Base-by-base conservation (phyloP, 116 monocot genomes). In the Phalaenopsis hybrid region DNA sequence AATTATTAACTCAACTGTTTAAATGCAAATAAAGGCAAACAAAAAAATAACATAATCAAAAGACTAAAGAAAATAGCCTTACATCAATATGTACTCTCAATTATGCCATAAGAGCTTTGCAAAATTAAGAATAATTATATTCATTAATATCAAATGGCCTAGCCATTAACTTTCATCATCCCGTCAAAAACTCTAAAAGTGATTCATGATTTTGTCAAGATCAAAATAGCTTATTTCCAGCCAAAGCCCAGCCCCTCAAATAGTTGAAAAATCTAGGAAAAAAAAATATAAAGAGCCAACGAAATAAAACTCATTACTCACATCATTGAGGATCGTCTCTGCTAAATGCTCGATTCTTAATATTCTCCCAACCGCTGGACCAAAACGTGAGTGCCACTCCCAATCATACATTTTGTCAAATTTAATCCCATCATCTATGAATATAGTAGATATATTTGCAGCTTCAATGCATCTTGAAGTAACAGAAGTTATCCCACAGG, bases 361-460 rank as follows among this genome's bases (percentile, higher is more conserved):
- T 77, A 99, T 81, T 87, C 95, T 90, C 78, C 94, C 93, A 83
- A 99, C 92, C 21, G 87, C 83, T 80, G 93, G 94, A 87, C 73
- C 86, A 79, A 95, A 84, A 52, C 72, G 44, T 67, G 81, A 81
- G 84, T 99, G 95, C 89, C 89, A 94, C 79, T 93, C 87, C 93
- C 79, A 93, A 49, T 92, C 80, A 80, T 84, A 86, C 95, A 94
- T 99, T 85, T 95, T 99, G 85, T 95, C 94, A 83, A 92, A 92
- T 23, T 63, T 41, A 80, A 99, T 86, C 45, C 99, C 99, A 84
- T 95, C 93, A 85, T 99, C 99, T 73, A 99, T 80, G 52, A 99
- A 85, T 8, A 99, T 68, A 13, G 92, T 86, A 73, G 89, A 95
- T 67, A 99, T 80, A 33, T 94, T 94, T 16, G 95, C 94, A 74